Base-by-base conservation (phyloP, 2,329 filamentous ascomycete species). In the Coniella vitis region DNA sequence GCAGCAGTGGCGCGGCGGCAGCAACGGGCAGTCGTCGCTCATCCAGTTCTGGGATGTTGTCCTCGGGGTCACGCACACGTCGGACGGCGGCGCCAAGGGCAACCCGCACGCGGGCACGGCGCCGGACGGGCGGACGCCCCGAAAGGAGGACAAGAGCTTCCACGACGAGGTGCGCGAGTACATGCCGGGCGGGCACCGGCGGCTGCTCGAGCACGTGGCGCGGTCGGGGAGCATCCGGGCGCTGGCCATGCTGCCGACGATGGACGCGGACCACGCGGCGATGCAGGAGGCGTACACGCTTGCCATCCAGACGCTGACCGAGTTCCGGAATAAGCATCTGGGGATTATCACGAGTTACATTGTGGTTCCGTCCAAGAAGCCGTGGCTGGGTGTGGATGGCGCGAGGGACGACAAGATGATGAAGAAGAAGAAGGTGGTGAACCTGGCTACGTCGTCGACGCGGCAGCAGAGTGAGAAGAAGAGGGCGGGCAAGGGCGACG, bases 1-100 rank as follows among this genome's bases (percentile, higher is more conserved):
- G 75, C 75, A 83, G 16, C 83, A 91, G 57, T 85, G 87, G 50
- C 80, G 87, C n/a, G 91, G 91, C 16, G 91, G 91, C 4, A 94
- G 87, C 64, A 96, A 96, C 60, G 91, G 90, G 0, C 91, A 97
- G 65, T 91, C 86, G 65, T 94, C 88, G 1, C 73, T 95, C 37
- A 90, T 97, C 51, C 90, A 96, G 60, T 93, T 95, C 69, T 89
- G 95, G 65, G 91, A 97, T 62, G 77, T 94, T 13, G 79, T 90
- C 0, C 75, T 97, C 0, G 88, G 89, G 2, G 76, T 97, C 13
- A 84, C 94, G 60, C 91, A 97, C 67, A 61, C 60, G 2, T 65
- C 69, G 2, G 66, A 66, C 41, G 70, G 69, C 1, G 65, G 64
- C 51, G 57, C 57, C 32, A 53, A 54, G 25, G 25, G 25, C 25